A percentile compares a stretch with the other conserved stretches of the same genome.
Conservation (phyloP, 768 basidiomycete genomes). For the Mycena polygramma region DNA sequence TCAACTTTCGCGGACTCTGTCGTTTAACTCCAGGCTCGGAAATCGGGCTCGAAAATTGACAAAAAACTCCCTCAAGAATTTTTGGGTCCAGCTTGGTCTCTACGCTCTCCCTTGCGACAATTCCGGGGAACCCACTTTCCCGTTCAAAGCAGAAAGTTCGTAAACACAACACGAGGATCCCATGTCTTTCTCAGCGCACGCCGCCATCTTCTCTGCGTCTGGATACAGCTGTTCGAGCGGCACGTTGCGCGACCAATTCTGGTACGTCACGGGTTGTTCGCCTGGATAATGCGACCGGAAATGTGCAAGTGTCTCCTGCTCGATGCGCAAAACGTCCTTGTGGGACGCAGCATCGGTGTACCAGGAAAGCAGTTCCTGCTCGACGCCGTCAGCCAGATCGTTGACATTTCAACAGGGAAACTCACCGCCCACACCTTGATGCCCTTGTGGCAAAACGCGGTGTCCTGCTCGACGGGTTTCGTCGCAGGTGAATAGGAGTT, state of each 20-base stretch:
- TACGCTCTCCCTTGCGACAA: too few relatives aligned
- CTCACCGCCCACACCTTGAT: conserved; percentile 9
- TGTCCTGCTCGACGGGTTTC: conserved; percentile 7
- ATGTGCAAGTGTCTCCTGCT: not conserved
- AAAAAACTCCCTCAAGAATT: too few relatives aligned
- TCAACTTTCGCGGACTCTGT: too few relatives aligned
- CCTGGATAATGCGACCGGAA: conserved; percentile 9
- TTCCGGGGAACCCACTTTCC: too few relatives aligned
- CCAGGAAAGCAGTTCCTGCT: too few relatives aligned
- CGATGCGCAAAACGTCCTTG: not conserved
- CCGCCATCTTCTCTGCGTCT: conserved; percentile 5
- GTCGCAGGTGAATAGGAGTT: conserved; percentile 2
- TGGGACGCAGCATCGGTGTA: too few relatives aligned
- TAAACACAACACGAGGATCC: conserved; percentile 9
- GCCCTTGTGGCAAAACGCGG: conserved; percentile 5
- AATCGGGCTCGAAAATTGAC: too few relatives aligned
- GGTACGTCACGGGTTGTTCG: conserved; percentile 4
- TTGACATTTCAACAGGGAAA: not conserved
- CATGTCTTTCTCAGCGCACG: not conserved
- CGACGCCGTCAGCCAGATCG: too few relatives aligned
- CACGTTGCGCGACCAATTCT: conserved; percentile 19
- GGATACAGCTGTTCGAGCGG: conserved; percentile 11
- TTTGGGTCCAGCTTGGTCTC: too few relatives aligned
- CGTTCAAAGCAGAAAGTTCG: conserved; percentile 3
- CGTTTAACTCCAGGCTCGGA: too few relatives aligned